Evolutionary conservation across 192 early-diverging fungal species (phyloP).

Genomic region (Lunasporangiospora selenospora): DNA sequence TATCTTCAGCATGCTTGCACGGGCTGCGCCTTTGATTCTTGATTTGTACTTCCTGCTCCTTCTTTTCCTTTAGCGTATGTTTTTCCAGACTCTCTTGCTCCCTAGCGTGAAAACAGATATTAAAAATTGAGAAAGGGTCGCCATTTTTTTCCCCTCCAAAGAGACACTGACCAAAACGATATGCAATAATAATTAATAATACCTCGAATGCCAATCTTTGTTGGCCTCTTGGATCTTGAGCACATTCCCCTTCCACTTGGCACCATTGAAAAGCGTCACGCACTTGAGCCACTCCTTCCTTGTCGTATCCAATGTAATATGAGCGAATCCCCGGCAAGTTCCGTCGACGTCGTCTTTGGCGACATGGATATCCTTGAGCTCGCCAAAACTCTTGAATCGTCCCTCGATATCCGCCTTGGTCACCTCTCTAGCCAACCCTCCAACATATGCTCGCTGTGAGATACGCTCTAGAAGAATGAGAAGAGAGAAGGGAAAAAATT

Average conservation of each 20-base stretch:
- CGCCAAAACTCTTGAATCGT: slow-evolving; percentile 81
- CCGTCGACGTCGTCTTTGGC: slow-evolving; percentile 51
- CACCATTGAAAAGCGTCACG: slow-evolving; percentile 71
- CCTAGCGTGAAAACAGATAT: too few species aligned
- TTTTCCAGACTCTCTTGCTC: slow-evolving; percentile 55
- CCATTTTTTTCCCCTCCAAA: slow-evolving; percentile 53
- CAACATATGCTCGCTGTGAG: slow-evolving; percentile 72
- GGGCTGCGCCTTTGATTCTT: slow-evolving; percentile 53
- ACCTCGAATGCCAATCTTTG: slow-evolving; percentile 66
- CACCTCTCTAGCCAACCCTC: slow-evolving; percentile 71
- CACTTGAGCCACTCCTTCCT: slow-evolving; percentile 72
- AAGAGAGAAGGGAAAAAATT: background rate
- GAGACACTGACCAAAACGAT: background rate
- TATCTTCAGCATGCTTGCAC: slow-evolving; percentile 63
- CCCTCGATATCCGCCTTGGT: slow-evolving; percentile 60
- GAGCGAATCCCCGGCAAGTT: slow-evolving; percentile 74
- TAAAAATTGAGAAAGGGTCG: too few species aligned
- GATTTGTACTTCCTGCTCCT: slow-evolving; percentile 44
- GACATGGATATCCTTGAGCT: slow-evolving; percentile 56
- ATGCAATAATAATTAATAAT: slow-evolving; percentile 1
- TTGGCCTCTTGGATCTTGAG: slow-evolving; percentile 85
- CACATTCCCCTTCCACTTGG: slow-evolving; percentile 86
- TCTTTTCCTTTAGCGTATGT: slow-evolving; percentile 44
- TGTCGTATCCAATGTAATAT: slow-evolving; percentile 73
- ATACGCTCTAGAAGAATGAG: slow-evolving; percentile 21